Evolutionary conservation across 2,329 filamentous ascomycete species (phyloP).

Genomic region (Aureobasidium musti): DNA sequence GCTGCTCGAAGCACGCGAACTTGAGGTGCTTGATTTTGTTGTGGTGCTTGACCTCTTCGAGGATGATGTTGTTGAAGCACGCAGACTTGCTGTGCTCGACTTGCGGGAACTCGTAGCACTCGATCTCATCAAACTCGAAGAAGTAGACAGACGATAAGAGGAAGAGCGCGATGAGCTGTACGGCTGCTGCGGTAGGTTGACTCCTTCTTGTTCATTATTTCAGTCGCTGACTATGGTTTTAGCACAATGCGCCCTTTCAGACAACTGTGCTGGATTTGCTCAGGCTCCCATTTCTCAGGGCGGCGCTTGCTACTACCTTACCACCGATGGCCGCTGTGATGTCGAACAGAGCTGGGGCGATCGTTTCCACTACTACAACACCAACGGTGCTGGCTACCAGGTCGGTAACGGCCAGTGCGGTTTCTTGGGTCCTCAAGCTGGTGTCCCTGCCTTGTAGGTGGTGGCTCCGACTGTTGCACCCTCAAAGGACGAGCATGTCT

Average conservation of each 20-base stretch:
- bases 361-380: slow-evolving; percentile 7
- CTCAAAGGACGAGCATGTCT: no score
- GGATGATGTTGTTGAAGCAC: not conserved
- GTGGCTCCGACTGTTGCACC: no score
- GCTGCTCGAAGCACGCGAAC: not conserved
- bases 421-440: not conserved
- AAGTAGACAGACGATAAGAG: not conserved
- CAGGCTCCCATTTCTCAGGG: not conserved
- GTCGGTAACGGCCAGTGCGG: not conserved
- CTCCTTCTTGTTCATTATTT: not conserved
- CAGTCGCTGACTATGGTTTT: not conserved
- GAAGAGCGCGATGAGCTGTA: not conserved
- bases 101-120: not conserved
- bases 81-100: not conserved
- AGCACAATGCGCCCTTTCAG: not conserved
- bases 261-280: not conserved
- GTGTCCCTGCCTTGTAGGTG: not conserved
- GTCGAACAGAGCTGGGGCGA: slow-evolving; percentile 1
- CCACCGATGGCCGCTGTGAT: not conserved
- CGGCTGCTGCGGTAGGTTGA: not conserved
- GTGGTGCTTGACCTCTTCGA: not conserved
- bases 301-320: not conserved
- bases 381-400: not conserved
- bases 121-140: not conserved
- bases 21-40: not conserved